Conservation (phyloP, 768 basidiomycete species). For the Mycena chlorophos region DNA sequence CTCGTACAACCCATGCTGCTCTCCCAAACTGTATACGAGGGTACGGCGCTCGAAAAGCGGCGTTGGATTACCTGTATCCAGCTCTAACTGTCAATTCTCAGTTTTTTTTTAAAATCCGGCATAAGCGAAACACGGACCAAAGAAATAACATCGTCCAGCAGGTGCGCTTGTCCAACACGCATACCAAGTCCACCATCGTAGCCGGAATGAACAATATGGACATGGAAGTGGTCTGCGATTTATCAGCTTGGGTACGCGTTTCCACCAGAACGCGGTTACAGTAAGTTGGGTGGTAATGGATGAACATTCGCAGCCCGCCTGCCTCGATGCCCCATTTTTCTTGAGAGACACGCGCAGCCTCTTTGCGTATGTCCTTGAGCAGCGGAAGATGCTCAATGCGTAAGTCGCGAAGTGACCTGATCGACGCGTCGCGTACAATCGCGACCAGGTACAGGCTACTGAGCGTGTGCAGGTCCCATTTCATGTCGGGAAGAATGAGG, state of each 20-base stretch:
- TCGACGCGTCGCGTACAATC: constrained; percentile 58
- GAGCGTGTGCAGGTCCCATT: constrained; percentile 86
- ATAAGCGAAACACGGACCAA: constrained; percentile 52
- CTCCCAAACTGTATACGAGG: constrained; percentile 80
- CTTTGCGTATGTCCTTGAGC: constrained; percentile 61
- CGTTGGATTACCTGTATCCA: constrained; percentile 50
- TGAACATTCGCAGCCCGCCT: constrained; percentile 71
- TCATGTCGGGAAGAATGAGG: constrained; percentile 91
- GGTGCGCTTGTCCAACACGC: constrained; percentile 87
- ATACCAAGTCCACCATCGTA: constrained; percentile 68
- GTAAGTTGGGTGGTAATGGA: constrained; percentile 97
- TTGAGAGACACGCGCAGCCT: constrained; percentile 52
- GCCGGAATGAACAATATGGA: constrained; percentile 84
- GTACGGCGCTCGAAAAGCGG: constrained; percentile 70
- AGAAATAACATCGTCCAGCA: constrained; percentile 89
- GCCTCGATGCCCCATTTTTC: constrained; percentile 65
- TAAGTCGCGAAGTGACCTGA: constrained; percentile 80
- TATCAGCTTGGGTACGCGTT: neutral
- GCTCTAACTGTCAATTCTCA: constrained; percentile 40
- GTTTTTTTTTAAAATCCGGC: neutral
- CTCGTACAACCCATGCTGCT: constrained; percentile 70
- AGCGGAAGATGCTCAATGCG: constrained; percentile 61
- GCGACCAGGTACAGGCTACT: constrained; percentile 84
- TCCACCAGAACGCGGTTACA: constrained; percentile 51
- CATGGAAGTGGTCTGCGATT: constrained; percentile 93